A percentile compares a stretch with the other conserved stretches of the same genome.
Conservation (phyloP, 2,329 filamentous ascomycete species). For the Arthroderma uncinatum region DNA sequence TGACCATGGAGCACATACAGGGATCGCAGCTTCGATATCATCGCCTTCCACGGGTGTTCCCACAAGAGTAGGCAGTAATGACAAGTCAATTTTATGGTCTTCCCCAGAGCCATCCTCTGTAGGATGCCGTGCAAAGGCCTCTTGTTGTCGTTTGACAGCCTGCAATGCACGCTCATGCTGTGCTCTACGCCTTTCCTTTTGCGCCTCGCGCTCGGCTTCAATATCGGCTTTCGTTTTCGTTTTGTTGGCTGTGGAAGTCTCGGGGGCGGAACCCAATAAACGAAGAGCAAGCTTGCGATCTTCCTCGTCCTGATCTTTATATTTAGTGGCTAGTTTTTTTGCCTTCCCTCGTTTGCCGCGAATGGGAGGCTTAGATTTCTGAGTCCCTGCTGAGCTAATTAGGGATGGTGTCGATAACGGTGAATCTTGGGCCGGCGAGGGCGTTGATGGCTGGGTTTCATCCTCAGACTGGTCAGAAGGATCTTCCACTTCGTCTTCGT, state of each 20-base stretch:
- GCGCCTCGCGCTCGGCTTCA: conserved; percentile 61
- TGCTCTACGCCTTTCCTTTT: conserved; percentile 62
- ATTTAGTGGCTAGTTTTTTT: conserved; percentile 81
- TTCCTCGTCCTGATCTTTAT: conserved; percentile 89
- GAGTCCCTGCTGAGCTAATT: conserved; percentile 5
- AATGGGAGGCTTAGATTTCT: conserved; percentile 22
- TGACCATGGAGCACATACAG: conserved; percentile 54
- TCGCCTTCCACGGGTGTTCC: conserved; percentile 71
- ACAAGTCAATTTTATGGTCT: conserved; percentile 39
- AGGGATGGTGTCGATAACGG: conserved; percentile 16
- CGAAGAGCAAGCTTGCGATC: conserved; percentile 74
- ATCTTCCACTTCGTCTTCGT: not conserved
- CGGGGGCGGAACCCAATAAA: conserved; percentile 62
- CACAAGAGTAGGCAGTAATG: conserved; percentile 56
- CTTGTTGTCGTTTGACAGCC: conserved; percentile 50
- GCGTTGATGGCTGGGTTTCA: conserved; percentile 12
- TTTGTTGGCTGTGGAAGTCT: conserved; percentile 49
- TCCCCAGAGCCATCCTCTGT: conserved; percentile 41
- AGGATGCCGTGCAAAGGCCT: conserved; percentile 53
- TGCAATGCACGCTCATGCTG: conserved; percentile 70
- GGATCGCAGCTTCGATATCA: conserved; percentile 53
- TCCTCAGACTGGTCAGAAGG: not conserved
- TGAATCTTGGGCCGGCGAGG: conserved; percentile 9
- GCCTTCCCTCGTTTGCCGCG: conserved; percentile 72
- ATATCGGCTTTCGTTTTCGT: conserved; percentile 51